Percentiles rank a stretch among this genome's conserved stretches.
phyloP scores from a whole-genome alignment of 2,329 filamentous ascomycete genomes.

The Aspergillus tubingensis region DNA sequence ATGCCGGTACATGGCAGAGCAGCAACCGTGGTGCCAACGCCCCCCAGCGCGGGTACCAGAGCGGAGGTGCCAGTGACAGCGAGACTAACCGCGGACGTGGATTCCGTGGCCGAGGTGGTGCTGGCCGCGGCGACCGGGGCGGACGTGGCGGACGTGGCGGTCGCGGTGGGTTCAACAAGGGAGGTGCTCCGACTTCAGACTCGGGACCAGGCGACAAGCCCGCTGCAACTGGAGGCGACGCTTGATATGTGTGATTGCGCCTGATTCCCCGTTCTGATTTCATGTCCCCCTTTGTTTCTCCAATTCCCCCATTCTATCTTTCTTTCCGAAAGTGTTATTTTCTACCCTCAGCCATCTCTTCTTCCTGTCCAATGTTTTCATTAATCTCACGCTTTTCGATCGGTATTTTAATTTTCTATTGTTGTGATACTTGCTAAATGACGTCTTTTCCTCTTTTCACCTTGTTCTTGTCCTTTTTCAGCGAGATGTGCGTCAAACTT shows the following conservation, averaged over 20 bases:
- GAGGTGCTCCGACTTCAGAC: conserved; percentile 45
- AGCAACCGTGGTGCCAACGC: conserved; percentile 65
- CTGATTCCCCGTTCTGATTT: conserved; percentile 9
- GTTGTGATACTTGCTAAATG: conserved; percentile 26
- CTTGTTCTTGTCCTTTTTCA: conserved; percentile 13
- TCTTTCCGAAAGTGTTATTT: conserved; percentile 12
- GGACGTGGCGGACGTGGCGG: conserved; percentile 61
- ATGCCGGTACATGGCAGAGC: conserved; percentile 58
- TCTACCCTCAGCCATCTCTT: conserved; percentile 15
- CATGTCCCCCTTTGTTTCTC: conserved; percentile 11
- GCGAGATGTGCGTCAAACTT: conserved; percentile 24
- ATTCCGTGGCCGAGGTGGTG: conserved; percentile 54
- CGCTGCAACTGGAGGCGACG: conserved; percentile 34
- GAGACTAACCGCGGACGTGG: conserved; percentile 60
- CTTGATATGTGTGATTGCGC: conserved; percentile 26
- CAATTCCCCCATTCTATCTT: conserved; percentile 3
- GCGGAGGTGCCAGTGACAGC: conserved; percentile 76
- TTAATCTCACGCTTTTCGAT: conserved; percentile 19
- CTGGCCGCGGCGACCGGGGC: conserved; percentile 49
- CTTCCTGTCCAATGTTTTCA: conserved; percentile 19
- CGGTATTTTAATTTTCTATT: conserved; percentile 33
- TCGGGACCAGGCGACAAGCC: conserved; percentile 40
- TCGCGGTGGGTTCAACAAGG: conserved; percentile 62
- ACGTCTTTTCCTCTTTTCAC: conserved; percentile 13
- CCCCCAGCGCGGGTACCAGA: conserved; percentile 76